phyloP scores from a whole-genome alignment of 2,329 filamentous ascomycete genomes.

The Penicillium griseofulvum region DNA sequence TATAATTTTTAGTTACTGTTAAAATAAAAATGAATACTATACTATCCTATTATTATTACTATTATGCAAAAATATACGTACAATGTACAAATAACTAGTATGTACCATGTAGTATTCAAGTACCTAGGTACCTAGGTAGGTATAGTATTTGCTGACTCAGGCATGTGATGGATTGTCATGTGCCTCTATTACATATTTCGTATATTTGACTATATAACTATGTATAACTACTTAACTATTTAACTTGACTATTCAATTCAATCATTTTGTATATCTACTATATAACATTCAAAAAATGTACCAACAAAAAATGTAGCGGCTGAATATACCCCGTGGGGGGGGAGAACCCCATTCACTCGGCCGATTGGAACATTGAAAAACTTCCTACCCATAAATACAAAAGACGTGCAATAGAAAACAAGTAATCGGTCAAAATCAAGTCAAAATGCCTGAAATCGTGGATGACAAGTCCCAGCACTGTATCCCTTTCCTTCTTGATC shows the following conservation, averaged over 20 bases:
- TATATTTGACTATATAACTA: too few species aligned
- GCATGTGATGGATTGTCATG: constrained; percentile 26
- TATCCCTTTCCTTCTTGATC: constrained; percentile 70
- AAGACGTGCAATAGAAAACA: not conserved
- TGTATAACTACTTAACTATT: too few species aligned
- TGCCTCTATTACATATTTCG: constrained; percentile 2
- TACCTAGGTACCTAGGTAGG: not conserved
- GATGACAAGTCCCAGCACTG: constrained; percentile 78
- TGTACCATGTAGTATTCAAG: too few species aligned
- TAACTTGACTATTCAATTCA: too few species aligned
- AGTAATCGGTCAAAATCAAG: not conserved
- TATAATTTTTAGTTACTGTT: too few species aligned
- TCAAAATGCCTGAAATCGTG: constrained; percentile 54
- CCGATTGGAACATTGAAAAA: not conserved
- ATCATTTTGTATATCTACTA: too few species aligned
- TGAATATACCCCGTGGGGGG: too few species aligned
- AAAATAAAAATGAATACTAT: not conserved
- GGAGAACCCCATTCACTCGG: too few species aligned
- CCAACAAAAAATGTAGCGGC: too few species aligned
- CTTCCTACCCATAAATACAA: constrained; percentile 14
- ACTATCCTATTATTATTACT: not conserved
- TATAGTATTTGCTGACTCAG: constrained; percentile 18
- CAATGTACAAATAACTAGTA: too few species aligned
- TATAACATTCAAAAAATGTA: too few species aligned
- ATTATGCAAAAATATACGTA: not conserved